A percentile compares a stretch with the other conserved stretches of the same genome.
Conservation (phyloP, 2,329 filamentous ascomycete genomes). For the Grosmannia penicillata region DNA sequence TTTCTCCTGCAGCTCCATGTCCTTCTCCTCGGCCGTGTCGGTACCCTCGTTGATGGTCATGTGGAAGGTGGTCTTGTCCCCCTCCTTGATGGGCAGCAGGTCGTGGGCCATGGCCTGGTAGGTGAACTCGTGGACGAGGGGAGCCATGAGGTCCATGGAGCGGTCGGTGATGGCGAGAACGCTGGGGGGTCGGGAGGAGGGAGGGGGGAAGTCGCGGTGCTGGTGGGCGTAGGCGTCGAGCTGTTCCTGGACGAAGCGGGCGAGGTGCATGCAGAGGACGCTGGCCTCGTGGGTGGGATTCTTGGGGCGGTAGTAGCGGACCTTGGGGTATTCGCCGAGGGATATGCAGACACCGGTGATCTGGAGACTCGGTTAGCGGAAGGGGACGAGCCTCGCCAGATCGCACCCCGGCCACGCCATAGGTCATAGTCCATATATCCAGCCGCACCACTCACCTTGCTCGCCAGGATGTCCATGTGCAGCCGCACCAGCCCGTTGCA, state of each 20-base stretch:
- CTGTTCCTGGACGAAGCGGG: conserved; percentile 81
- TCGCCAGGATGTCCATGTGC: conserved; percentile 73
- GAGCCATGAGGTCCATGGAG: conserved; percentile 81
- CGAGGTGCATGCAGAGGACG: conserved; percentile 76
- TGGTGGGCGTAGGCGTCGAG: conserved; percentile 78
- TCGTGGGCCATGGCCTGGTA: conserved; percentile 99
- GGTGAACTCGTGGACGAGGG: conserved; percentile 87
- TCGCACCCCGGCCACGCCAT: no score
- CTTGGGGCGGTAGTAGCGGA: conserved; percentile 75
- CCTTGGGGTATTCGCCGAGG: conserved; percentile 83
- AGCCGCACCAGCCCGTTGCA: conserved; percentile 72
- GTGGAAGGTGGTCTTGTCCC: conserved; percentile 75
- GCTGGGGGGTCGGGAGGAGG: conserved; percentile 61
- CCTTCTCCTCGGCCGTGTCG: conserved; percentile 60
- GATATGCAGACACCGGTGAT: conserved; percentile 79
- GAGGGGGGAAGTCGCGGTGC: conserved; percentile 72
- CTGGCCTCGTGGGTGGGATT: conserved; percentile 70
- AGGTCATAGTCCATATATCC: no score
- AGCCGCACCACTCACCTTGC: conserved; percentile 51
- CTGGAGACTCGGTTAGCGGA: conserved; percentile 23
- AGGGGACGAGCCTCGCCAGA: no score
- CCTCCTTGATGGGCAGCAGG: conserved; percentile 73
- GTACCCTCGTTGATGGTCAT: conserved; percentile 65
- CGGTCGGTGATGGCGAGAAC: conserved; percentile 79
- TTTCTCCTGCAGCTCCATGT: conserved; percentile 80